Conservation (phyloP, 129 eudicot species). For the Cynara cardunculus region DNA sequence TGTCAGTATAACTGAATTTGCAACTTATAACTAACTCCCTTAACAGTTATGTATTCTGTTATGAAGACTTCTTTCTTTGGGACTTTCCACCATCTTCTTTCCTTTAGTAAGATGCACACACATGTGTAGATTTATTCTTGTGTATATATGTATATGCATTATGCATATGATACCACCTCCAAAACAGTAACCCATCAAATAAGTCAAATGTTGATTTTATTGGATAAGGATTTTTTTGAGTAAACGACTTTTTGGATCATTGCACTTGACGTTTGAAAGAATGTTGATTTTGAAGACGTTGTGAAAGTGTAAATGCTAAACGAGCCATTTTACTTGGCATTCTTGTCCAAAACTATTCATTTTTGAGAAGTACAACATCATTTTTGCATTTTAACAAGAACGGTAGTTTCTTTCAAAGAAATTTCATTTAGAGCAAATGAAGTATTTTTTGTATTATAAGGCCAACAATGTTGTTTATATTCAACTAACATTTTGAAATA, state of each 20-base stretch:
- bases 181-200: neutral
- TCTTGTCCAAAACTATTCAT: neutral
- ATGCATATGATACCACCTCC: neutral
- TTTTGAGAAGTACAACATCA: neutral
- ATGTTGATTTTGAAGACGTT: neutral
- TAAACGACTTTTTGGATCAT: neutral
- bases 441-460: neutral
- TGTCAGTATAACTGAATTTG: neutral
- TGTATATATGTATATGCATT: too few species aligned
- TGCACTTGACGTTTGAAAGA: neutral
- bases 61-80: neutral
- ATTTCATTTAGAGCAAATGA: neutral
- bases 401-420: neutral
- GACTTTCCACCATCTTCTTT: neutral
- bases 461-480: neutral
- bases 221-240: neutral
- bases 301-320: neutral
- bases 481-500: neutral
- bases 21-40: neutral
- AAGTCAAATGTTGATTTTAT: neutral
- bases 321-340: neutral
- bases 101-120: neutral
- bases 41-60: neutral
- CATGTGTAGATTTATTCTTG: neutral
- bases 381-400: neutral